Evolutionary conservation across 129 eudicot genomes (phyloP), one percentile per base, ranked within the genome.

Genomic region (Chrysanthemum lavandulifolium): DNA sequence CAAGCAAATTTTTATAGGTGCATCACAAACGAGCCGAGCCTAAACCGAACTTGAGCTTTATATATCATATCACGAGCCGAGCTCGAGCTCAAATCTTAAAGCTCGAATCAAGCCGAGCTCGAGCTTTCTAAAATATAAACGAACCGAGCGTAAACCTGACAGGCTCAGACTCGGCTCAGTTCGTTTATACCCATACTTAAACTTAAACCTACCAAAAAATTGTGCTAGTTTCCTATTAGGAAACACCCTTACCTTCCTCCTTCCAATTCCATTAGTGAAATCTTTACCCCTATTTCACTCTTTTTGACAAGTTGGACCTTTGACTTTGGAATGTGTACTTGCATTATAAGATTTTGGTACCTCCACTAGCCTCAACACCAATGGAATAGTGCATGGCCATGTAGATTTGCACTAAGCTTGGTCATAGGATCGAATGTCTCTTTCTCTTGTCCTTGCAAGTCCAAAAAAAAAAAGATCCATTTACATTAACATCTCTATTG

Each of bases 221-320:
- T 47, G 60, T 43, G 47, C 53, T 55, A 64, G 82, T 57, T 78
- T 78, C 82, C 82, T 65, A 43, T 72, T 6, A 78, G 54, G 78
- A 65, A 72, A 78, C 82, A 65, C 63, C 13, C 61, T 65, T 65
- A 78, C 63, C 73, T 76, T 63, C 78, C 73, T 76, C 52, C 68
- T 68, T 54, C 72, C 72, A 54, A 40, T 33, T 65, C 33, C 63
- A 47, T 64, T 15, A 71, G 65, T 78, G 73, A 62, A 52, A 64
- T 47, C 73, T 65, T 78, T 78, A 78, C 68, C 68, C 82, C 82
- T 40, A 40, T 40, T 40, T 40, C 53, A 72, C 68, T 61, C 59
- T 58, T 72, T 72, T 72, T 72, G 73, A 78, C 77, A 78, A 64
- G 25, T 62, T 54, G 60, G 12, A 52, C 67, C 77, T 68, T 76